Evolutionary conservation across 257 asterid genomes (phyloP).

Genomic region (Jacaranda copaia): DNA sequence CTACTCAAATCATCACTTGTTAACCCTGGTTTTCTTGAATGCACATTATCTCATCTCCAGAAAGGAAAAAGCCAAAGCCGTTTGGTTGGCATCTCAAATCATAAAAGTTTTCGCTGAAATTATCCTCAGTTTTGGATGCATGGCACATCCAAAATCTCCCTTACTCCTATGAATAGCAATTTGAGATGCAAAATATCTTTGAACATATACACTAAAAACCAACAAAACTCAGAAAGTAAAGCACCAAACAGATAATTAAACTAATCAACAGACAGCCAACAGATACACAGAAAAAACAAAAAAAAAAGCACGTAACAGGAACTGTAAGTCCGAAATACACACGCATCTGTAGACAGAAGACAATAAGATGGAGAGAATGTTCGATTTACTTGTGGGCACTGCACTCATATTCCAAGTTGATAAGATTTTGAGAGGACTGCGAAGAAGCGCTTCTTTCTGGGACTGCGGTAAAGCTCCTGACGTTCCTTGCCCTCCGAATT

Average conservation of each 20-base stretch:
- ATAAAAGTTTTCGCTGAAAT: not conserved
- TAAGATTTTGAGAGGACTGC: conserved; percentile 67
- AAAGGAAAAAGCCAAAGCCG: not conserved
- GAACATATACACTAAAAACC: not conserved
- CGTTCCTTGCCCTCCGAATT: conserved; percentile 46
- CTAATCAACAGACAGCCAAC: not conserved
- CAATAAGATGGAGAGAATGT: not conserved
- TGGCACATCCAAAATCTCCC: not conserved
- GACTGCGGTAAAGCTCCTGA: conserved; percentile 56
- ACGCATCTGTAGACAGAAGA: not conserved
- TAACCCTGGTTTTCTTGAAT: not conserved
- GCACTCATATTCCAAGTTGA: conserved; percentile 70
- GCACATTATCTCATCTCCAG: not conserved
- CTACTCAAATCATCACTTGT: not conserved
- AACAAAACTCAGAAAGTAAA: conserved; percentile 23
- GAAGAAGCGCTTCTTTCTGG: conserved; percentile 54
- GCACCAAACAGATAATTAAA: not conserved
- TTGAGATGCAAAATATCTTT: not conserved
- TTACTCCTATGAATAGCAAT: not conserved
- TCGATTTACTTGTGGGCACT: conserved; percentile 87
- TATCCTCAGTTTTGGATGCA: not conserved
- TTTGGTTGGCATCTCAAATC: not conserved
- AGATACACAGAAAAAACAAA: not conserved
- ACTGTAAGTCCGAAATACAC: too few species aligned
- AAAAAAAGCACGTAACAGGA: not conserved